A percentile compares a stretch with the other conserved stretches of the same genome.
phyloP scores from a whole-genome alignment of 2,329 filamentous ascomycete genomes.

The Colletotrichum chrysophilum region DNA sequence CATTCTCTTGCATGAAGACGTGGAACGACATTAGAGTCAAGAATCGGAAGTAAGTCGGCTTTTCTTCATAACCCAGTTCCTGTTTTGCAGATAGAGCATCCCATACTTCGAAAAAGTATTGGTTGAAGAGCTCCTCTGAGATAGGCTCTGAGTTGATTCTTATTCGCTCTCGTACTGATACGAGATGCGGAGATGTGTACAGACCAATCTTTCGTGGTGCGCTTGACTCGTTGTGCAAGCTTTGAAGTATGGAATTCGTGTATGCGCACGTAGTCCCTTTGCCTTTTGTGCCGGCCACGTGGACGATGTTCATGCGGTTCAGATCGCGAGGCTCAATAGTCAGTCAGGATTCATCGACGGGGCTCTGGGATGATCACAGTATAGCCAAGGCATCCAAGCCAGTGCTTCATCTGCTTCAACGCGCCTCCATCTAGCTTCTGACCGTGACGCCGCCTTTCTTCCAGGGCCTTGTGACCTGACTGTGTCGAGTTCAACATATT shows the following conservation, averaged over 20 bases:
- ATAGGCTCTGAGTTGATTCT: neutral
- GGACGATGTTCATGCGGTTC: neutral
- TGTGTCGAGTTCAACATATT: neutral
- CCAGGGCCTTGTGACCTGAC: neutral
- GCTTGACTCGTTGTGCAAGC: neutral
- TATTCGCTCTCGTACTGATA: neutral
- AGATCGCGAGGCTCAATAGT: neutral
- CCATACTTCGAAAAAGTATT: neutral
- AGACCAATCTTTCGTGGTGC: neutral
- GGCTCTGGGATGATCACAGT: neutral
- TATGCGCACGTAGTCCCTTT: neutral
- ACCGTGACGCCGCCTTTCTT: neutral
- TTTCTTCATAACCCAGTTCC: neutral
- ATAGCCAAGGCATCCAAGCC: neutral
- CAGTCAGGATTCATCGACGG: neutral
- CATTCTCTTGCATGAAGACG: neutral
- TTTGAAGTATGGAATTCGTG: neutral
- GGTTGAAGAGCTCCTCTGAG: neutral
- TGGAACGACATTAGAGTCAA: neutral
- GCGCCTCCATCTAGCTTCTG: neutral
- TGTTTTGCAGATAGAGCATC: neutral
- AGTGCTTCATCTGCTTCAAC: neutral
- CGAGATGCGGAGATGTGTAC: neutral
- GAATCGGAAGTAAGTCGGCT: neutral
- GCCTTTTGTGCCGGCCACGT: rapidly evolving